Evolutionary conservation across 257 asterid genomes (phyloP).

Genomic region (Rauvolfia tetraphylla): DNA sequence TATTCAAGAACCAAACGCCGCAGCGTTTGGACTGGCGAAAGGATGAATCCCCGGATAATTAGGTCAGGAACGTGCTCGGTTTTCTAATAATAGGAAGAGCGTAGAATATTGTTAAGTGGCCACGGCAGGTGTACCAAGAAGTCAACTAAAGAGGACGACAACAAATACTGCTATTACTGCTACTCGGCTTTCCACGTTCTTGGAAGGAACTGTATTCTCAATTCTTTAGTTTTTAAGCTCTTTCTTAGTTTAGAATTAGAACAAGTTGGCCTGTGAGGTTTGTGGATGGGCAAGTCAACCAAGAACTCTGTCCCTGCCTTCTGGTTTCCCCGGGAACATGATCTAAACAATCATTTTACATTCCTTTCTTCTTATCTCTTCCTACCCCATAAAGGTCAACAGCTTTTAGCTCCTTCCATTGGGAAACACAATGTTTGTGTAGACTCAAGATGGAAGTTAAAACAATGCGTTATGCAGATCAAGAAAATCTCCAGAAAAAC

Average conservation of each 20-base stretch:
- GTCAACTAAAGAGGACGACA: neutral
- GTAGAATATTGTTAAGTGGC: no score
- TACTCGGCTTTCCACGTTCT: neutral
- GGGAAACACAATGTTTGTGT: no score
- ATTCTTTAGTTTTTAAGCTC: no score
- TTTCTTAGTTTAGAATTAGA: no score
- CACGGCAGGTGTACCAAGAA: neutral
- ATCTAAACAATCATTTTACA: neutral
- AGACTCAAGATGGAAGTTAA: no score
- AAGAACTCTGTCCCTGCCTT: neutral
- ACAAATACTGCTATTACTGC: no score
- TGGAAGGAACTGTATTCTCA: neutral
- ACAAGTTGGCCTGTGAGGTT: neutral
- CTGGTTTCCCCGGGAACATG: no score
- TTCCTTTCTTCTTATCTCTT: neutral
- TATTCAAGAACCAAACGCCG: neutral
- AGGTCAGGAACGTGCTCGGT: neutral
- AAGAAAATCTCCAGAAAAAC: no score
- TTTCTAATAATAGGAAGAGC: neutral
- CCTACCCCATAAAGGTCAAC: neutral
- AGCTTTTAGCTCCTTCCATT: neutral
- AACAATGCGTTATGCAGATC: no score
- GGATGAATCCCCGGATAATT: neutral
- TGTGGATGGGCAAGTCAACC: conserved; percentile 1
- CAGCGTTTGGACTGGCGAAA: neutral